phyloP scores from a whole-genome alignment of 805 yeast species.

The Limtongozyma cylindracea region DNA sequence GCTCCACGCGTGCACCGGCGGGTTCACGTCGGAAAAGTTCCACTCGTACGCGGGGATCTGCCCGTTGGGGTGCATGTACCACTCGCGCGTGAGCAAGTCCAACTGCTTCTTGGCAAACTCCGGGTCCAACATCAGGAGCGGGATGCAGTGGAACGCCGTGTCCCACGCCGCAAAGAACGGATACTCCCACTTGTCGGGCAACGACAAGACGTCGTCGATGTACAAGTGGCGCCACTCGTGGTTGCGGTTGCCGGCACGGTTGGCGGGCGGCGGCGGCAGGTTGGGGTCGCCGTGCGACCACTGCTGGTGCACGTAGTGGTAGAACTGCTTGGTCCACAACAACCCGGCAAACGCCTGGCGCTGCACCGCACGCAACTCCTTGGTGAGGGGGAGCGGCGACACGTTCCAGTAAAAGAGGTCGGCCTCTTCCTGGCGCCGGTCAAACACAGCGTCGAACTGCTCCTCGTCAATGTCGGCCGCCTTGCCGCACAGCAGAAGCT shows the following conservation, averaged over 20 bases:
- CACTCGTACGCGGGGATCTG: constrained; percentile 93
- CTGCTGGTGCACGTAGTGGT: constrained; percentile 61
- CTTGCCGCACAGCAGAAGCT: constrained; percentile 16
- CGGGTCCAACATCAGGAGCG: constrained; percentile 83
- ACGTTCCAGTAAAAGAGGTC: constrained; percentile 82
- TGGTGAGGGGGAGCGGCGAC: constrained; percentile 64
- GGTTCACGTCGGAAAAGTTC: constrained; percentile 90
- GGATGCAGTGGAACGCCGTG: constrained; percentile 84
- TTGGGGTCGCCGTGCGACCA: constrained; percentile 77
- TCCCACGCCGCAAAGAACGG: constrained; percentile 97
- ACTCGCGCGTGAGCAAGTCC: constrained; percentile 68
- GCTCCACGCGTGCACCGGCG: constrained; percentile 96
- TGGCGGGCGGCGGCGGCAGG: constrained; percentile 48
- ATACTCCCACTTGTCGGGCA: constrained; percentile 93
- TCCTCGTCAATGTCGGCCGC: constrained; percentile 35
- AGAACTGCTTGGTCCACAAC: constrained; percentile 83
- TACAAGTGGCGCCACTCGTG: constrained; percentile 75
- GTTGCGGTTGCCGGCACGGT: constrained; percentile 73
- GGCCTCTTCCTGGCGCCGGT: constrained; percentile 61
- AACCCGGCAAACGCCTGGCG: constrained; percentile 89
- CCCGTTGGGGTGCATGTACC: constrained; percentile 98
- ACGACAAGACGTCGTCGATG: constrained; percentile 64
- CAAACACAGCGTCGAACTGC: constrained; percentile 42
- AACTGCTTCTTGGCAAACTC: constrained; percentile 76
- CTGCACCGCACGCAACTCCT: constrained; percentile 59